Evolutionary conservation across 768 basidiomycete species (phyloP), one percentile per base, ranked within the genome.

Genomic region (Trametes elegans): DNA sequence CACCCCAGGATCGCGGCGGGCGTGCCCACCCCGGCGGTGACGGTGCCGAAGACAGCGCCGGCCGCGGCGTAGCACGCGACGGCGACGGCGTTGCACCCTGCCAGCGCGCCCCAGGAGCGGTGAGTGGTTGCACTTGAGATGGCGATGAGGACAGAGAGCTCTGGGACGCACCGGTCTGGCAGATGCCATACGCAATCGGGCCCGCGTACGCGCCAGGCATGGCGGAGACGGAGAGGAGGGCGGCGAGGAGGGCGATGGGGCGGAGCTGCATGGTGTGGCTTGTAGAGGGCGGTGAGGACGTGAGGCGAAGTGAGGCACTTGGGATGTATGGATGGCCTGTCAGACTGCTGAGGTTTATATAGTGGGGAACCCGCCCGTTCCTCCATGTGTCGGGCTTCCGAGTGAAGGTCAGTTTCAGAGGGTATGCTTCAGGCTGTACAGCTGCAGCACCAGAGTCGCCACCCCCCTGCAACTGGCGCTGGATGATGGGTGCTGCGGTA

Each of bases 1-100:
- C 78, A 80, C 0, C 39, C 73, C 5, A 79, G 8, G 41, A 75
- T 67, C 7, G 64, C 72, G 2, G 74, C 64, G 1, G 77, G 75
- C 3, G 74, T 71, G 1, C 66, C 65, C 0, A 71, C 49, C 3
- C 71, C 71, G 1, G 74, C 76, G 16, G 73, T 50, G 41, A 77
- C 62, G 3, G 76, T 76, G 4, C 77, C 79, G 52, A 79, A 79
- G 0, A 70, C 72, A 35, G 65, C 51, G 0, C 76, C 77, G 1
- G 76, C 75, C 0, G 66, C 74, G 1, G 74, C 69, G 44, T 78
- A 79, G 62, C 77, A 79, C 0, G 74, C 71, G 1, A 77, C 73
- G 3, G 66, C 74, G 16, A 74, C 43, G 34, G 63, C 57, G 52
- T 74, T 75, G 54, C 76, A 73, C 1, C 68, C 70, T 70, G 41